Evolutionary conservation across 805 yeast species (phyloP), one percentile per base, ranked within the genome.

Genomic region (Candida dajiaensis): DNA sequence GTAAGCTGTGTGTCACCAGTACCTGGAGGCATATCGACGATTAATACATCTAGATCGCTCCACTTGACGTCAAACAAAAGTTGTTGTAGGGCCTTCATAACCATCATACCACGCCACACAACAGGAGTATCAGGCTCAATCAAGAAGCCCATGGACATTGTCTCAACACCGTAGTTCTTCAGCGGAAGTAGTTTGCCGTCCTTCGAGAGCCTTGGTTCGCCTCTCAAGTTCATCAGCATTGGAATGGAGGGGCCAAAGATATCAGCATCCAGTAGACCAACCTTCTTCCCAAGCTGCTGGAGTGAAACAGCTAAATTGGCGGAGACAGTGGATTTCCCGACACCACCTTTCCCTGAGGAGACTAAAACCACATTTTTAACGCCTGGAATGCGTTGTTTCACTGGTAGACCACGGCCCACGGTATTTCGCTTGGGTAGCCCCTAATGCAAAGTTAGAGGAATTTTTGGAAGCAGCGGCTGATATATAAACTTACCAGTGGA

Each of bases 111-210:
- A 45, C 96, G 70, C 96, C 96, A 88, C 0, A 83, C 92, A 6
- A 88, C 74, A 0, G 89, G 83, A 26, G 80, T 78, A 41, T 76
- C 81, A 9, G 83, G 83, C 2, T 74, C 64, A 2, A 87, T 76
- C 53, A 88, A 67, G 56, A 82, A 87, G 0, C 96, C 96, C 95
- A 88, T 88, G 0, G 95, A 86, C 96, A 88, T 88, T 7, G 89
- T 77, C 53, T 84, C 81, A 3, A 88, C 60, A 0, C 96, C 96
- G 52, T 81, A 85, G 59, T 85, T 87, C 11, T 71, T 62, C 54
- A 86, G 63, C 0, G 96, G 96, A 0, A 81, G 58, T 3, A 87
- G 66, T 53, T 75, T 74, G 0, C 89, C 87, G 2, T 59, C 59
- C 0, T 54, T 49, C 0, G 78, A 65, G 12, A 83, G 58, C 23